Percentiles rank a stretch among this genome's conserved stretches.
phyloP scores from a whole-genome alignment of 306 rosid species.

The Gleditsia sinensis region DNA sequence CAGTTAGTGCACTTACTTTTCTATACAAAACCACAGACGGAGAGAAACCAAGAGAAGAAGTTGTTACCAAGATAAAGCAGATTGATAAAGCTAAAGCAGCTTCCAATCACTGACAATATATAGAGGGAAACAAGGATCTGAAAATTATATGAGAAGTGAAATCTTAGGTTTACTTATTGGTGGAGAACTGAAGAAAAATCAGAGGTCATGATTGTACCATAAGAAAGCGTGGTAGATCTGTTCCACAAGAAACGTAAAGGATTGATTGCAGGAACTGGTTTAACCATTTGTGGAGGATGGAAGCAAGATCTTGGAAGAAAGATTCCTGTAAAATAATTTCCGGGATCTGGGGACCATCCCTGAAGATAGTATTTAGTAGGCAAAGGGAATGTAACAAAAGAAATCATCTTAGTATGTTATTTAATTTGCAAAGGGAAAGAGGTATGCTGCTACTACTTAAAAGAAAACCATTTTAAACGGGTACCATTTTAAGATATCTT shows the following conservation, averaged over 20 bases:
- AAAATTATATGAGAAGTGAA: constrained; percentile 23
- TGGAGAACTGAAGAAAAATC: not conserved
- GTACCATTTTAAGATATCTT: constrained; percentile 65
- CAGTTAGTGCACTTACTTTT: constrained; percentile 7
- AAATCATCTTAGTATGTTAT: not conserved
- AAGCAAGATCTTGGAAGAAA: constrained; percentile 55
- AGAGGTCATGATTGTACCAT: constrained; percentile 48
- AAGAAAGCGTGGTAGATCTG: constrained; percentile 63
- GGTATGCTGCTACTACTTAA: not conserved
- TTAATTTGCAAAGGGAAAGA: not conserved
- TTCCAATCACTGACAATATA: constrained; percentile 67
- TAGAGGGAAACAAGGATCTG: constrained; percentile 69
- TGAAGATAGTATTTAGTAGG: constrained; percentile 30
- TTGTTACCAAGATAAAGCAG: constrained; percentile 70
- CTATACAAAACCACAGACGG: not conserved
- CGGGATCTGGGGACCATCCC: constrained; percentile 64
- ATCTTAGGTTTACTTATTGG: not conserved
- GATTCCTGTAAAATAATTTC: constrained; percentile 52
- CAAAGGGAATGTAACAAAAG: not conserved
- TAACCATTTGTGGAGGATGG: constrained; percentile 50
- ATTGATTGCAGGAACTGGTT: constrained; percentile 49
- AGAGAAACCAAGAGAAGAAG: not conserved
- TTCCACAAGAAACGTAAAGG: constrained; percentile 57
- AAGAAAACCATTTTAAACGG: not conserved
- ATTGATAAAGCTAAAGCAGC: constrained; percentile 65